These are phyloP conservation scores for Lactuca saligna DNA, from an alignment of 129 eudicot species.

Conservation along the genomic window DNA sequence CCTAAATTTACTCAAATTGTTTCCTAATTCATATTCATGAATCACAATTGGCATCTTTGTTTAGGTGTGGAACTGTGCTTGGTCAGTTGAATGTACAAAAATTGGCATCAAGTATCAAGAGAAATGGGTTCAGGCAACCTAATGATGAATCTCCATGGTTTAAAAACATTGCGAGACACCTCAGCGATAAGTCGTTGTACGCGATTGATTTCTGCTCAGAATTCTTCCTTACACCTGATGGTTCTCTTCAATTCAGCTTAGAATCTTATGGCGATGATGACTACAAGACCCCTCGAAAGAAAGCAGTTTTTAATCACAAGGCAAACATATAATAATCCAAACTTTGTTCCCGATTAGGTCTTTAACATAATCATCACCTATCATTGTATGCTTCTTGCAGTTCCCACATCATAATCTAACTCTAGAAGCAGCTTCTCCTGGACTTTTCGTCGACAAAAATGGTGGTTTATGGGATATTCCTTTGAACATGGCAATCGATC, in stretches of 20 bases:
- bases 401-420: slow-evolving; percentile 69
- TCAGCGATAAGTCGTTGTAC: slow-evolving; percentile 57
- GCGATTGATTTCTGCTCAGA: slow-evolving; percentile 65
- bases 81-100: slow-evolving; percentile 82
- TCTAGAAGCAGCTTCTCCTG: slow-evolving; percentile 76
- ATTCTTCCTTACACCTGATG: slow-evolving; percentile 59
- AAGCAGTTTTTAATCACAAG: slow-evolving; percentile 85
- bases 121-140: slow-evolving; percentile 37
- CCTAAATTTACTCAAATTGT: neutral
- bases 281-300: slow-evolving; percentile 56
- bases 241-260: slow-evolving; percentile 48
- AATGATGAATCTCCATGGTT: slow-evolving; percentile 47
- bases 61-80: slow-evolving; percentile 71
- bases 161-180: slow-evolving; percentile 47
- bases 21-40: neutral
- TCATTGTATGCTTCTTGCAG: slow-evolving; percentile 45
- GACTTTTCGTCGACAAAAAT: slow-evolving; percentile 62
- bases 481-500: slow-evolving; percentile 57
- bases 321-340: slow-evolving; percentile 46
- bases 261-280: slow-evolving; percentile 62
- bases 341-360: slow-evolving; percentile 8
- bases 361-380: slow-evolving; percentile 2
- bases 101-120: slow-evolving; percentile 49
- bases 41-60: neutral
- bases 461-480: slow-evolving; percentile 89